These are phyloP conservation scores for Coelastrella sp. DNA, from an alignment of 139 green algal genomes.

Conservation along the genomic window DNA sequence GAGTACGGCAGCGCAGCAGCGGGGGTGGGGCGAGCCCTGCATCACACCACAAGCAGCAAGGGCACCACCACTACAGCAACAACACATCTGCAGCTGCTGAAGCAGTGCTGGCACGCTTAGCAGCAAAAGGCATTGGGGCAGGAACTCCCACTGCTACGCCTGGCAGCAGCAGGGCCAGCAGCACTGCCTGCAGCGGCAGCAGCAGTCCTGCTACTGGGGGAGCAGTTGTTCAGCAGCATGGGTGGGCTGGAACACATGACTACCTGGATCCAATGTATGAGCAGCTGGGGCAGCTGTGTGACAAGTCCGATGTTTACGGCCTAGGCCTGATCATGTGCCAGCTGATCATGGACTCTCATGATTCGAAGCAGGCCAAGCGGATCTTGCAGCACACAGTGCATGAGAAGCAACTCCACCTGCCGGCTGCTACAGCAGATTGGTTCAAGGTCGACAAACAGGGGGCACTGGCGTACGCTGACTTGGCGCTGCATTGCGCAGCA, in stretches of 20 bases:
- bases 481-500: slow-evolving; percentile 32
- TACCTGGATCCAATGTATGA: slow-evolving; percentile 42
- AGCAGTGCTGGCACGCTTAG: slow-evolving; percentile 16
- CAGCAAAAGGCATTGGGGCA: background rate
- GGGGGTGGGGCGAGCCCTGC: background rate
- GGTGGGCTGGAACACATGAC: slow-evolving; percentile 27
- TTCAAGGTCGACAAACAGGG: background rate
- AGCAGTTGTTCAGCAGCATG: slow-evolving; percentile 26
- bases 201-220: background rate
- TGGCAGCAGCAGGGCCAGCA: background rate
- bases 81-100: slow-evolving; percentile 24
- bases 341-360: slow-evolving; percentile 1
- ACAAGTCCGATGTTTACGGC: slow-evolving; percentile 29
- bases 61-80: background rate
- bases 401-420: slow-evolving; percentile 18
- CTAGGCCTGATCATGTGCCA: slow-evolving; percentile 33
- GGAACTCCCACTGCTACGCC: background rate
- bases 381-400: slow-evolving; percentile 35
- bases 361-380: slow-evolving; percentile 21
- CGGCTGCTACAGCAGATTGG: slow-evolving; percentile 15
- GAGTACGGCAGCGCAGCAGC: background rate
- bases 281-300: slow-evolving; percentile 38
- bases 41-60: background rate
- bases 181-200: background rate
- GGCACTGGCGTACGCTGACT: slow-evolving; percentile 13